phyloP scores from a whole-genome alignment of 2,329 filamentous ascomycete genomes.

The Gremmenia infestans region DNA sequence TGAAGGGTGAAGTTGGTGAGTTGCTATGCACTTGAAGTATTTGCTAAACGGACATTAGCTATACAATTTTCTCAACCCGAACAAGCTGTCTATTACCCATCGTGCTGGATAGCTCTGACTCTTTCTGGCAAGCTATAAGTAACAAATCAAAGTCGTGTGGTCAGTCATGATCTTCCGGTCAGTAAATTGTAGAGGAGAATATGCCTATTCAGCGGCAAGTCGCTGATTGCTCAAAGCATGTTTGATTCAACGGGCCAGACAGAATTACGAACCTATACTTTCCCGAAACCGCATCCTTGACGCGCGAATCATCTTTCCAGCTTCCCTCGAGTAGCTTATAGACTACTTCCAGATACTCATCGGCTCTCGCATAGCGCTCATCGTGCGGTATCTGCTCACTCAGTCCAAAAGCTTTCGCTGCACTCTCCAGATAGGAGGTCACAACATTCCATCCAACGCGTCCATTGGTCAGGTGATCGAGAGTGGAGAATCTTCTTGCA shows the following conservation, averaged over 20 bases:
- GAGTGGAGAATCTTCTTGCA: conserved; percentile 56
- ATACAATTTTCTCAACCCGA: too few relatives aligned
- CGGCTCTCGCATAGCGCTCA: conserved; percentile 56
- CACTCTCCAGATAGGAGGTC: conserved; percentile 60
- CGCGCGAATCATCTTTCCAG: conserved; percentile 54
- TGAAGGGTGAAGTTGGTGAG: conserved; percentile 43
- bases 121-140: background rate
- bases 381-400: conserved; percentile 56
- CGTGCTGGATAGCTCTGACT: conserved; percentile 50
- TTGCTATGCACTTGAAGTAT: conserved; percentile 56
- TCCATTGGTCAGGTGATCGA: conserved; percentile 61
- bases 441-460: conserved; percentile 49
- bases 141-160: too few relatives aligned
- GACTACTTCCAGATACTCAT: conserved; percentile 58
- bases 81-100: conserved; percentile 32
- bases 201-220: too few relatives aligned
- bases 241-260: too few relatives aligned
- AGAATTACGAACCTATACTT: too few relatives aligned
- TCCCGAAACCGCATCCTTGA: conserved; percentile 38
- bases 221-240: too few relatives aligned
- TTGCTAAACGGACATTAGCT: conserved; percentile 29
- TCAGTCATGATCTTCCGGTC: too few relatives aligned
- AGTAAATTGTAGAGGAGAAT: too few relatives aligned
- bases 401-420: conserved; percentile 56
- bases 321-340: conserved; percentile 58